These are phyloP conservation scores for Sungouiozyma intestinalis DNA, from an alignment of 805 yeast genomes.

Conservation along the genomic window DNA sequence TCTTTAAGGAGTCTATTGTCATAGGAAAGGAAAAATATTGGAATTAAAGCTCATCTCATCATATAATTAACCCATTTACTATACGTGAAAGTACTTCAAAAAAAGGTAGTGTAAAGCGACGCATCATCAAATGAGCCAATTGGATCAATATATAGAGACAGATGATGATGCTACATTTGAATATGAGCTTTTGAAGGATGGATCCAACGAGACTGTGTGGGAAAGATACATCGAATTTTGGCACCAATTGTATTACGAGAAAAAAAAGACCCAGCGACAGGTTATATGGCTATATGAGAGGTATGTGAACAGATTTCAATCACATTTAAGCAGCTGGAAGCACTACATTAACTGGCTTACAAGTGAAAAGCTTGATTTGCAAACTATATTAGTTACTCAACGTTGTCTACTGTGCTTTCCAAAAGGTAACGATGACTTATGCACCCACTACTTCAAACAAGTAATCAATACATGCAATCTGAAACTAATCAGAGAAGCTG, in stretches of 20 bases:
- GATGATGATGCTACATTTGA: conserved; percentile 37
- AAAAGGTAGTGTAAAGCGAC: too few relatives aligned
- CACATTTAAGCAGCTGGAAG: conserved; percentile 14
- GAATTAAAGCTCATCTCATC: not conserved
- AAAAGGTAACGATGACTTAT: conserved; percentile 33
- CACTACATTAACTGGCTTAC: conserved; percentile 33
- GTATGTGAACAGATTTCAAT: conserved; percentile 24
- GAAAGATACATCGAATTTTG: conserved; percentile 33
- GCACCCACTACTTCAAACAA: conserved; percentile 44
- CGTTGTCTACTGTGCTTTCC: not conserved
- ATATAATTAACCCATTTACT: too few relatives aligned
- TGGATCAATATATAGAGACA: conserved; percentile 7
- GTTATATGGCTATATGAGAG: conserved; percentile 28
- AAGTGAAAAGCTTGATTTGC: not conserved
- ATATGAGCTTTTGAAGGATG: conserved; percentile 32
- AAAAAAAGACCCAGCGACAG: conserved; percentile 9
- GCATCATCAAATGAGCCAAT: conserved; percentile 1
- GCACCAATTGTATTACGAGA: conserved; percentile 6
- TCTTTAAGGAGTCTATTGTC: not conserved
- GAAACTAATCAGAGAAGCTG: conserved; percentile 24
- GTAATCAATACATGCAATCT: conserved; percentile 32
- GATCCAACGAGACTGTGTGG: conserved; percentile 35
- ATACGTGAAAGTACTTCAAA: too few relatives aligned
- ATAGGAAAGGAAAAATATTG: not conserved
- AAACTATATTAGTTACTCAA: not conserved